These are phyloP conservation scores for Sporothrix brunneoviolacea DNA, from an alignment of 2,329 filamentous ascomycete genomes.

Conservation along the genomic window DNA sequence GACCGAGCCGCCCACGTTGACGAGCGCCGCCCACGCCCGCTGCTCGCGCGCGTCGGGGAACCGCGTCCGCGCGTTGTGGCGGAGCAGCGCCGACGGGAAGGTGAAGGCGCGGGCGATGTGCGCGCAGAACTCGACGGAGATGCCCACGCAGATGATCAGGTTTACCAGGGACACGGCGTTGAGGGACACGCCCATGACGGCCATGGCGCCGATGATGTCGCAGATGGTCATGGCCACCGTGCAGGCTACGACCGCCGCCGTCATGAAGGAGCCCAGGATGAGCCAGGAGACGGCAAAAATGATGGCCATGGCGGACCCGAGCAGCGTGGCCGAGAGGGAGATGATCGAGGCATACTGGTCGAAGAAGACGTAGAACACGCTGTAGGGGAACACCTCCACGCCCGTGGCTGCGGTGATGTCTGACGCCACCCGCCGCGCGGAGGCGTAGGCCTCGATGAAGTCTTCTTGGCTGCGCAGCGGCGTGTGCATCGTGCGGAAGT, in stretches of 20 bases:
- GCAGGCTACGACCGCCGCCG: conserved; percentile 72
- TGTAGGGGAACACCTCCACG: conserved; percentile 89
- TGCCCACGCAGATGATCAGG: conserved; percentile 92
- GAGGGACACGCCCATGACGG: conserved; percentile 76
- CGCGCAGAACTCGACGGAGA: conserved; percentile 94
- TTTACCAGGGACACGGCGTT: conserved; percentile 96
- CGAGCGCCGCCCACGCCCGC: conserved; percentile 83
- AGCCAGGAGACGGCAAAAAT: conserved; percentile 75
- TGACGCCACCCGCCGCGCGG: conserved; percentile 79
- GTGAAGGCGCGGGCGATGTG: conserved; percentile 95
- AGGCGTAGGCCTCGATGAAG: conserved; percentile 85
- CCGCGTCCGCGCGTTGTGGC: conserved; percentile 71
- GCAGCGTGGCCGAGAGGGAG: conserved; percentile 66
- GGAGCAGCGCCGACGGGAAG: conserved; percentile 76
- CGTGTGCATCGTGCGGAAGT: conserved; percentile 88
- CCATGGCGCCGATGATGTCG: conserved; percentile 95
- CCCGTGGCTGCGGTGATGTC: conserved; percentile 66
- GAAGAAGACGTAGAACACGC: conserved; percentile 98
- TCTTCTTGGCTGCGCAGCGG: conserved; percentile 82
- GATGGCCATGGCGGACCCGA: conserved; percentile 76
- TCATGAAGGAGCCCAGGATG: conserved; percentile 76
- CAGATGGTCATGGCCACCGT: conserved; percentile 91
- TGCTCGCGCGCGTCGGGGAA: conserved; percentile 72
- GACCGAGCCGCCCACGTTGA: conserved; percentile 90
- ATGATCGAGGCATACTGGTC: conserved; percentile 91